Evolutionary conservation across 2,329 filamentous ascomycete species (phyloP).

Genomic region (Epichloe typhina): DNA sequence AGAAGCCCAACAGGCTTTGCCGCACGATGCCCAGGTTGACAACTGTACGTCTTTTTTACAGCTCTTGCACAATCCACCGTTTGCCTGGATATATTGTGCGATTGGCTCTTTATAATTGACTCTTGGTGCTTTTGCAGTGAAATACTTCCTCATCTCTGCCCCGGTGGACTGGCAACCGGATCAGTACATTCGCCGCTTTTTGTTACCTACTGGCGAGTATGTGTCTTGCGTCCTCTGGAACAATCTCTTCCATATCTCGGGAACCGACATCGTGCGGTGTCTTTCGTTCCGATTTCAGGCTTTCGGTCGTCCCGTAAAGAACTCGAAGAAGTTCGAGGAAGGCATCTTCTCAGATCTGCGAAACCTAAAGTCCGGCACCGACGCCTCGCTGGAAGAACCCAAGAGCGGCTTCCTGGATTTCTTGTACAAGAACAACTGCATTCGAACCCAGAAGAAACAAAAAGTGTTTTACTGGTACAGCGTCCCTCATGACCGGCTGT

Average conservation of each 20-base stretch:
- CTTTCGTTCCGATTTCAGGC: conserved; percentile 97
- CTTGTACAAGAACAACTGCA: conserved; percentile 99
- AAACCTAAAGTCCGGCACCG: conserved; percentile 95
- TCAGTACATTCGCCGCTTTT: conserved; percentile 90
- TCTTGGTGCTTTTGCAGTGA: conserved; percentile 45
- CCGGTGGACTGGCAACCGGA: conserved; percentile 96
- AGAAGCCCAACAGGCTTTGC: conserved; percentile 90
- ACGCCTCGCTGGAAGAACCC: conserved; percentile 94
- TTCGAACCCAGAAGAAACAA: conserved; percentile 98
- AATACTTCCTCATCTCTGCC: conserved; percentile 98
- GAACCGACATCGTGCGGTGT: conserved; percentile 96
- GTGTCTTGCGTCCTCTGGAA: conserved; percentile 98
- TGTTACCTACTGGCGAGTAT: conserved; percentile 95
- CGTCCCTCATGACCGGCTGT: conserved; percentile 92
- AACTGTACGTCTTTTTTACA: conserved; percentile 54
- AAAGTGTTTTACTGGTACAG: conserved; percentile 99
- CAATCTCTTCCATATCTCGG: conserved; percentile 98
- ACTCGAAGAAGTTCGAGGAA: conserved; percentile 99
- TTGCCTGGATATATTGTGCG: background rate
- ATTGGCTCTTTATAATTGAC: background rate
- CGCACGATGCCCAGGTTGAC: conserved; percentile 93
- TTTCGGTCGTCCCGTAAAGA: conserved; percentile 95
- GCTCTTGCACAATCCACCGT: background rate
- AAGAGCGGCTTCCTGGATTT: conserved; percentile 98
- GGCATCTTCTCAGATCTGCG: conserved; percentile 97